Base-by-base conservation (phyloP, 352 stramenopile species). In the Phytophthora citrophthora region DNA sequence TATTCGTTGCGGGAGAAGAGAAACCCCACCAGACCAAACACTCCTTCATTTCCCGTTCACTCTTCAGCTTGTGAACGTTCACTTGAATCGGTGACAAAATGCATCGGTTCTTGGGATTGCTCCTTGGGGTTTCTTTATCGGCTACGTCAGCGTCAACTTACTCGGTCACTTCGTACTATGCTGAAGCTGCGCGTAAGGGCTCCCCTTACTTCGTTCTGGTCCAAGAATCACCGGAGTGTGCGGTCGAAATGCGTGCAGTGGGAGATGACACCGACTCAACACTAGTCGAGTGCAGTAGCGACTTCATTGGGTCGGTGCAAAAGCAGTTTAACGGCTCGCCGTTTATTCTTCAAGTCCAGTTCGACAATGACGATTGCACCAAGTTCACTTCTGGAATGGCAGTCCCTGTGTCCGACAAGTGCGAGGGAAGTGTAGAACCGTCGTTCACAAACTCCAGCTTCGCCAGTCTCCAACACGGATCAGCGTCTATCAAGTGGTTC, bases 131-230 rank as follows among this genome's bases (percentile, higher is more conserved):
- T 4, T 45, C 13, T 23, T 23, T 51, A n/a, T 53, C 53, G 10
- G 23, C 2, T 18, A 29, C 29, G n/a, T 53, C 41, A 27, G 31
- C 41, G 41, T 32, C 18, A n/a, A 40, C 49, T 11, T 56, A 47
- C 34, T 56, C 49, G 1, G 24, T 56, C 49, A 46, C 49, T 24
- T 56, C 49, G 49, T 60, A 60, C 27, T 60, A 60, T 31, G 16
- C 24, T 18, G 39, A 29, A 34, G 40, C 40, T 9, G 39, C 27
- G 5, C 16, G 27, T 13, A 31, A 50, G 10, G 27, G 8, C 12
- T 51, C 38, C 8, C 52, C 39, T 24, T 50, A 51, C 52, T 29
- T 41, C 20, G 52, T 60, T 12, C 34, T 56, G 32, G 34, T 51
- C 16, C 39, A 60, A 60, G 52, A 60, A 49, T 32, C n/a, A 5